Conservation (phyloP, 495 filamentous ascomycete genomes). For the Neurospora africana region DNA sequence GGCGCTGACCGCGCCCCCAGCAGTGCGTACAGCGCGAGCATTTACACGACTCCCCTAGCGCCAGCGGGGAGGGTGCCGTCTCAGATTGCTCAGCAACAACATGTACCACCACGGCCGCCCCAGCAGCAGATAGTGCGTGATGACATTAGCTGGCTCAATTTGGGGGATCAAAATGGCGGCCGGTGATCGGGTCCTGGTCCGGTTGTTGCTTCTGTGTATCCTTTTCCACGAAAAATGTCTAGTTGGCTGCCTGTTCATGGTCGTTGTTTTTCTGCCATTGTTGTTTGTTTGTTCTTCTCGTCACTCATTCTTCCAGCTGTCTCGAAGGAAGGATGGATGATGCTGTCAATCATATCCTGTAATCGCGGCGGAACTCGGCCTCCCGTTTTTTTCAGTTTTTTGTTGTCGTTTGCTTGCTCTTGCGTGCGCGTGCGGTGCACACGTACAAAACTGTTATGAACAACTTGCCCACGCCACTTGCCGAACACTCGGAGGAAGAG, state of each 20-base stretch:
- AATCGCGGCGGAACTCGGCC: not conserved
- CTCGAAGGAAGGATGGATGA: not conserved
- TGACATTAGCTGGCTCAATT: conserved; percentile 74
- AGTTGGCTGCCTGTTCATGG: not conserved
- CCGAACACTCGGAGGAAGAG: not conserved
- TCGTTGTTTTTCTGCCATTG: not conserved
- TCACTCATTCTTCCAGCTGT: not conserved
- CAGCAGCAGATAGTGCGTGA: conserved; percentile 12
- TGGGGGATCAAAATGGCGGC: conserved; percentile 28
- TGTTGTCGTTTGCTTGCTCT: not conserved
- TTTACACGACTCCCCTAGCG: conserved; percentile 30
- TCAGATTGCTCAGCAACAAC: conserved; percentile 19
- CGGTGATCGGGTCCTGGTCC: not conserved
- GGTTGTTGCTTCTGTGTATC: not conserved
- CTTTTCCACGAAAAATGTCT: not conserved
- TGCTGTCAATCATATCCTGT: not conserved
- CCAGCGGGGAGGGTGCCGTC: conserved; percentile 14
- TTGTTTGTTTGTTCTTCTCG: not conserved
- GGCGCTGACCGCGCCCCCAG: conserved; percentile 42
- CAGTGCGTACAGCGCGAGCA: conserved; percentile 44
- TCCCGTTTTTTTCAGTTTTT: not conserved
- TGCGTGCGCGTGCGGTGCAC: not conserved
- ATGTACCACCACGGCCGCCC: conserved; percentile 26
- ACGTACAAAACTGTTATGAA: not conserved
- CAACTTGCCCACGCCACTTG: not conserved